phyloP scores from a whole-genome alignment of 805 yeast species.

The Kuraishia cidri region DNA sequence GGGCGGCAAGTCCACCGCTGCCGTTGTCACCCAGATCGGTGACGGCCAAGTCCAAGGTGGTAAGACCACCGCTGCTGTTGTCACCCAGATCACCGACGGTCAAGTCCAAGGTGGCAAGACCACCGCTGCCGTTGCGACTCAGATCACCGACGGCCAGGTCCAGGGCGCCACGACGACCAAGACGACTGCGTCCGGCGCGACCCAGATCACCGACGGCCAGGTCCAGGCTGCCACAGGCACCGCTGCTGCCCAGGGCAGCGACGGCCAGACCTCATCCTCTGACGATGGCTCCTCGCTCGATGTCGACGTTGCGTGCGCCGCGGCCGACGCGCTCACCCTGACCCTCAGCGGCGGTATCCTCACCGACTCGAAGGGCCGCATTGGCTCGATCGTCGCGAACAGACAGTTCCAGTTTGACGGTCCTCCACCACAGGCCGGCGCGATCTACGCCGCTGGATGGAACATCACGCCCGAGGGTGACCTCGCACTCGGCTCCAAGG shows the following conservation, averaged over 20 bases:
- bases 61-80: constrained; percentile 24
- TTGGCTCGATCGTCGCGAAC: constrained; percentile 54
- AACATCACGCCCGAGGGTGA: constrained; percentile 31
- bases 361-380: constrained; percentile 38
- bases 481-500: constrained; percentile 40
- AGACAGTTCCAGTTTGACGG: constrained; percentile 61
- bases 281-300: constrained; percentile 5
- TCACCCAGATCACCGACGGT: constrained; percentile 41
- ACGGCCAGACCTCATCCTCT: constrained; percentile 8
- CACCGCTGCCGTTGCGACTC: constrained; percentile 21
- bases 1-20: constrained; percentile 22
- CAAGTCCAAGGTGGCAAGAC: constrained; percentile 18
- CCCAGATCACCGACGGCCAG: constrained; percentile 16
- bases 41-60: constrained; percentile 40
- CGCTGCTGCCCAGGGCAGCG: constrained; percentile 4
- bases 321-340: constrained; percentile 32
- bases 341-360: constrained; percentile 29
- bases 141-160: constrained; percentile 28
- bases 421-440: constrained; percentile 57
- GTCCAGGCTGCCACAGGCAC: constrained; percentile 20
- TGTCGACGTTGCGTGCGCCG: constrained; percentile 21
- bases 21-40: constrained; percentile 34
- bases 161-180: too few relatives aligned
- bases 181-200: constrained; percentile 18
- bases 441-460: constrained; percentile 45